Evolutionary conservation across 441 rosid species (phyloP).

Genomic region (Biscutella auriculata): DNA sequence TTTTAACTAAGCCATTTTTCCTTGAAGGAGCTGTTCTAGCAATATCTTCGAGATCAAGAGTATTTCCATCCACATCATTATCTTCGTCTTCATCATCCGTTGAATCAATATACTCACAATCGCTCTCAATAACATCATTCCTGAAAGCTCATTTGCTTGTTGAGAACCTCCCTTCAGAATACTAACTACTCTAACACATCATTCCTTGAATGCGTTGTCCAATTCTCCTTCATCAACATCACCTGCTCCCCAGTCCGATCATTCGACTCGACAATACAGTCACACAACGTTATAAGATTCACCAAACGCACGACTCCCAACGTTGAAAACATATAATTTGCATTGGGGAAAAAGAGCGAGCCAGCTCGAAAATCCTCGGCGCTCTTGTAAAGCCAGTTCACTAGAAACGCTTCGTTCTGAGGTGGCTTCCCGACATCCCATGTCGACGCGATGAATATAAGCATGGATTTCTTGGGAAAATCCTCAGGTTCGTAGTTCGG

Average conservation of each 20-base stretch:
- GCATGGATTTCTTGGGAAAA: constrained; percentile 44
- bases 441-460: constrained; percentile 61
- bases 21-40: constrained; percentile 80
- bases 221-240: constrained; percentile 62
- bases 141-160: constrained; percentile 15
- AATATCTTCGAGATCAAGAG: constrained; percentile 87
- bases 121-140: constrained; percentile 30
- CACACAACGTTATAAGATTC: constrained; percentile 54
- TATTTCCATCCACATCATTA: constrained; percentile 19
- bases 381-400: constrained; percentile 66
- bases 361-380: constrained; percentile 85
- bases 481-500: constrained; percentile 82
- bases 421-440: constrained; percentile 86
- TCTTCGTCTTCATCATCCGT: constrained; percentile 29
- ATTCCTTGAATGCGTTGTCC: constrained; percentile 43
- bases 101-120: constrained; percentile 28
- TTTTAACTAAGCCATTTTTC: constrained; percentile 25
- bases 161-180: constrained; percentile 38
- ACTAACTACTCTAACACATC: constrained; percentile 45
- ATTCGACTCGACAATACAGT: constrained; percentile 48
- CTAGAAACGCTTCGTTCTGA: constrained; percentile 41
- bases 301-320: constrained; percentile 66
- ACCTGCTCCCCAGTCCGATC: constrained; percentile 60
- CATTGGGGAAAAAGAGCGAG: constrained; percentile 52
- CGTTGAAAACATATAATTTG: constrained; percentile 64